Base-by-base conservation (phyloP, 768 basidiomycete genomes). In the Agrocybe pediades region DNA sequence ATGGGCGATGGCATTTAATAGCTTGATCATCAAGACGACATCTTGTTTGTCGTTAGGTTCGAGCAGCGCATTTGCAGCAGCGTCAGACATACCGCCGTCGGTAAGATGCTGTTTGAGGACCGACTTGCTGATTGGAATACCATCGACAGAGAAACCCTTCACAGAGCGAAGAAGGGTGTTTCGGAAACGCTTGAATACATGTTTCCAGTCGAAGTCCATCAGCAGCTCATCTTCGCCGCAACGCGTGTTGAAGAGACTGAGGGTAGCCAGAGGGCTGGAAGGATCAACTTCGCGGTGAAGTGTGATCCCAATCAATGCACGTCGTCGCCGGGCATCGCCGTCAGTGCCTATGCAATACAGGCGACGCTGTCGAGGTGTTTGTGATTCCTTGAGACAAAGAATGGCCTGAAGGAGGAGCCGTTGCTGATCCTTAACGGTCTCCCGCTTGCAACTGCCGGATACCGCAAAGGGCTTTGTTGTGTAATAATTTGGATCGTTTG, bases 191-290 rank as follows among this genome's bases (percentile, higher is more conserved):
- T 71, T 69, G 17, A 69, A 46, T 26, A 66, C 55, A 49, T 72
- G 70, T 40, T 67, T 67, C 42, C 58, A 68, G 46, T 71, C 67
- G 33, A 66, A 68, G 43, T 71, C 70, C 15, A 52, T 33, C 0
- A 67, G 66, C 9, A 69, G 24, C 19, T 68, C 67, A 43, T 71
- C 57, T 11, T 54, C 48, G 5, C 70, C 68, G 27, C 63, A 64
- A 2, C 51, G 23, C 4, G 65, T 48, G 47, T 73, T 64, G 47
- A 73, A 53, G 15, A 70, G 49, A n/a, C n/a, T n/a, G n/a, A n/a
- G 0, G 4, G 39, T 1, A 72, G 53, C 2, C 41, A 40, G 9
- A 4, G 46, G 62, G 65, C 6, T 27, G 11, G 1, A 45, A 19
- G 9, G 70, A 46, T 17, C 43, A 9, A 9, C 24, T 44, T 16